Evolutionary conservation across 345 rosid species (phyloP), one percentile per base, ranked within the genome.

Genomic region (Excoecaria agallocha): DNA sequence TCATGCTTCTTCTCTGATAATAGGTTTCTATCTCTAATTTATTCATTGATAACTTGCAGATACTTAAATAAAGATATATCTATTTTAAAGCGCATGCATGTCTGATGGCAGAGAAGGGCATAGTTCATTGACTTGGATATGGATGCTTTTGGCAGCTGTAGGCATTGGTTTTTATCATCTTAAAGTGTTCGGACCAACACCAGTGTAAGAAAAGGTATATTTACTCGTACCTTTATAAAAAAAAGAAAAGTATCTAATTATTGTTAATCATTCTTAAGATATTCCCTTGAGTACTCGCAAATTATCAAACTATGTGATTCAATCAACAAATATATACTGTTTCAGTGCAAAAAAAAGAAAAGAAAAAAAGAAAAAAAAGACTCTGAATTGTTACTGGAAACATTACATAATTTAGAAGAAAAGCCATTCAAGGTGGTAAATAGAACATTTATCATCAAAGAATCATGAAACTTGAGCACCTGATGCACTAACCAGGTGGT

Each of bases 351-450:
- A n/a, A n/a, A n/a, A n/a, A n/a, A n/a, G n/a, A n/a, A n/a, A n/a
- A n/a, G n/a, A n/a, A n/a, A n/a, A n/a, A 48, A 2, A 2, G 30
- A 30, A 30, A 24, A 25, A 57, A 9, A 1, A 55, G n/a, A 41
- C 22, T 12, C 39, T 74, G 48, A 45, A 56, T 35, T 49, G 9
- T 43, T 7, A 4, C 30, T 35, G 10, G 16, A 16, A 58, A 39
- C 38, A 13, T 4, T 50, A 16, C 51, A 46, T 22, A 57, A 55
- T 61, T 61, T 64, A 45, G 48, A 35, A 22, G 62, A 63, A 13
- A 55, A 75, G 43, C 51, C 68, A 55, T 62, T 30, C 17, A 70
- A 71, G 43, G 63, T 55, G 22, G 55, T n/a, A 25, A 61, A 25
- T 46, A 17, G 37, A 22, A 51, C 41, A 37, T 5, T 12, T 66